Evolutionary conservation across 768 basidiomycete genomes (phyloP).

Genomic region (Rickenella mellea): DNA sequence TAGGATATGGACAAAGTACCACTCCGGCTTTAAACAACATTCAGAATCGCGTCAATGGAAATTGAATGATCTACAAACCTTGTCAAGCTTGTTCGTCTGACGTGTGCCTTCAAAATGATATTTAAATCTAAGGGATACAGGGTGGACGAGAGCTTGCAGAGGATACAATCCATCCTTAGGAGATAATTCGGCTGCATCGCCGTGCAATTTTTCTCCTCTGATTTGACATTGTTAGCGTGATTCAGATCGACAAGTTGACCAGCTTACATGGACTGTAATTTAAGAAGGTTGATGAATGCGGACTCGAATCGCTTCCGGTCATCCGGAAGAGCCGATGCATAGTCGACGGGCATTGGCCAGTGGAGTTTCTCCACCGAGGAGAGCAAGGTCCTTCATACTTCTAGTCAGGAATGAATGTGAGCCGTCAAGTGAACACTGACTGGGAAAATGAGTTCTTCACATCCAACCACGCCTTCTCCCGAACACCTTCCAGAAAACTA

Average conservation of each 20-base stretch:
- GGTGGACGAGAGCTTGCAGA: slow-evolving; percentile 73
- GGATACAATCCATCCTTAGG: slow-evolving; percentile 67
- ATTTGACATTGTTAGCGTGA: slow-evolving; percentile 5
- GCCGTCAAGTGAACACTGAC: slow-evolving; percentile 32
- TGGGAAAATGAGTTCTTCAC: slow-evolving; percentile 56
- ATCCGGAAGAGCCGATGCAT: slow-evolving; percentile 35
- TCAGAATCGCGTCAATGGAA: background rate
- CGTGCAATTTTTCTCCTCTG: slow-evolving; percentile 41
- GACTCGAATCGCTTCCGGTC: slow-evolving; percentile 60
- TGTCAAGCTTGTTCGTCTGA: slow-evolving; percentile 87
- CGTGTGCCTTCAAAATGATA: slow-evolving; percentile 89
- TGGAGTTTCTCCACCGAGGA: slow-evolving; percentile 60
- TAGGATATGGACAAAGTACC: slow-evolving; percentile 89
- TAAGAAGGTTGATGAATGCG: slow-evolving; percentile 68
- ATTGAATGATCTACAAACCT: slow-evolving; percentile 35
- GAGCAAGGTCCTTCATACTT: slow-evolving; percentile 43
- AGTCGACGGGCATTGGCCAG: slow-evolving; percentile 81
- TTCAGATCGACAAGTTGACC: background rate
- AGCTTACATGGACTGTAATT: slow-evolving; percentile 39
- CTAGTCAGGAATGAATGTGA: slow-evolving; percentile 5
- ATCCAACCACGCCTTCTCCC: slow-evolving; percentile 65
- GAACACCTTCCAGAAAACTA: slow-evolving; percentile 49
- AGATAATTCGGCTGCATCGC: slow-evolving; percentile 7
- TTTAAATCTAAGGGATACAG: slow-evolving; percentile 80
- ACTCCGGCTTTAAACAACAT: slow-evolving; percentile 64